These are phyloP conservation scores for Fusarium incarnatum DNA, from an alignment of 2,329 filamentous ascomycete species.

Conservation along the genomic window DNA sequence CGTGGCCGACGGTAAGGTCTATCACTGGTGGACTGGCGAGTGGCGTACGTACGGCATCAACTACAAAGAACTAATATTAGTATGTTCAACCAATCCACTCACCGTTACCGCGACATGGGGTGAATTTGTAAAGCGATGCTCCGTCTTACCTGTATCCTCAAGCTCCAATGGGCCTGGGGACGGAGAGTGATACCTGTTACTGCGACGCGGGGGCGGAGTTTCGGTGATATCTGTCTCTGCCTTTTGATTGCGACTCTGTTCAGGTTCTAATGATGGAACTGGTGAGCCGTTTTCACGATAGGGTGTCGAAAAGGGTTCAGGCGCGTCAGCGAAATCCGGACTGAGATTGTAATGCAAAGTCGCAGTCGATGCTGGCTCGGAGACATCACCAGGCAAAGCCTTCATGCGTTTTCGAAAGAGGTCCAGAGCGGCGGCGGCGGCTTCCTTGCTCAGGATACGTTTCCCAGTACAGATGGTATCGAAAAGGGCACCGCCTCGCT, in stretches of 20 bases:
- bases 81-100: neutral
- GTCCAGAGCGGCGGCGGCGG: neutral
- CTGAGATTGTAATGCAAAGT: neutral
- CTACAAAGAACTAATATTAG: neutral
- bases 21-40: neutral
- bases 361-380: neutral
- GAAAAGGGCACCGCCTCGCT: neutral
- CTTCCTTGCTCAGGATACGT: neutral
- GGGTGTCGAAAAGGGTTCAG: neutral
- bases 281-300: neutral
- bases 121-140: neutral
- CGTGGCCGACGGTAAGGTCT: neutral
- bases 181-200: neutral
- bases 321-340: neutral
- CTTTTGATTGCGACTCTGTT: neutral
- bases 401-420: neutral
- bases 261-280: neutral
- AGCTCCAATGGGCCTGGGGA: neutral
- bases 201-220: neutral
- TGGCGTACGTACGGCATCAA: neutral
- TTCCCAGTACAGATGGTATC: neutral
- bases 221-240: neutral
- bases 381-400: rapidly evolving
- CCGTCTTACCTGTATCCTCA: neutral
- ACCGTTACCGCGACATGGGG: neutral